Evolutionary conservation across 768 basidiomycete genomes (phyloP).

Genomic region (Pilatotrama ljubarskyi): DNA sequence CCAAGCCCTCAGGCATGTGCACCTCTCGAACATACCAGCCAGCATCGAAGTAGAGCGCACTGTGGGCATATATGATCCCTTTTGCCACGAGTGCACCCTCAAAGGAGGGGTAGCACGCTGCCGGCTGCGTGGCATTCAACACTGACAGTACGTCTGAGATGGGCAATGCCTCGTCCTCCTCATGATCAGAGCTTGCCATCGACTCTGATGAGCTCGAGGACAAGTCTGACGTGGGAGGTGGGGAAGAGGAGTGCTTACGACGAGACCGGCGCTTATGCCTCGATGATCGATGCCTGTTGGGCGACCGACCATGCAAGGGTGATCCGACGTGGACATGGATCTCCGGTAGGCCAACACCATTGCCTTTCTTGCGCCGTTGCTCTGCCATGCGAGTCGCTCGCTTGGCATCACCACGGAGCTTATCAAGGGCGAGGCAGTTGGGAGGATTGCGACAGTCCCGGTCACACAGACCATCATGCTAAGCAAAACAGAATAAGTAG

Average conservation of each 20-base stretch:
- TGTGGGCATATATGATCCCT: background rate
- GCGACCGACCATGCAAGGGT: background rate
- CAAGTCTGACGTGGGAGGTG: background rate
- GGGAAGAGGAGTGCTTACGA: background rate
- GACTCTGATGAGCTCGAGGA: background rate
- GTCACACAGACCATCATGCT: background rate
- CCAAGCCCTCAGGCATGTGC: background rate
- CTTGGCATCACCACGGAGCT: background rate
- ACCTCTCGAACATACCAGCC: background rate
- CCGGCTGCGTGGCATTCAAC: background rate
- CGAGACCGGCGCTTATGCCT: background rate
- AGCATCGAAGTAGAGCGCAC: background rate
- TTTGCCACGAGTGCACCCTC: background rate
- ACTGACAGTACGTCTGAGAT: background rate
- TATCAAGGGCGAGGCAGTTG: background rate
- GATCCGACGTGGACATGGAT: background rate
- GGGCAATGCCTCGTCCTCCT: background rate
- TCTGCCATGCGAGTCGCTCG: no score
- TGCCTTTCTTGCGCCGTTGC: no score
- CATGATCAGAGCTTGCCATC: background rate
- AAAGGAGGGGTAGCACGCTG: background rate
- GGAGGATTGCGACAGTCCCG: background rate
- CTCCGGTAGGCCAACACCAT: no score
- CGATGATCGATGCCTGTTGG: no score
- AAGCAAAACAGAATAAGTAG: background rate